Evolutionary conservation across 768 basidiomycete genomes (phyloP), one percentile per base, ranked within the genome.

Genomic region (Chiua virens): DNA sequence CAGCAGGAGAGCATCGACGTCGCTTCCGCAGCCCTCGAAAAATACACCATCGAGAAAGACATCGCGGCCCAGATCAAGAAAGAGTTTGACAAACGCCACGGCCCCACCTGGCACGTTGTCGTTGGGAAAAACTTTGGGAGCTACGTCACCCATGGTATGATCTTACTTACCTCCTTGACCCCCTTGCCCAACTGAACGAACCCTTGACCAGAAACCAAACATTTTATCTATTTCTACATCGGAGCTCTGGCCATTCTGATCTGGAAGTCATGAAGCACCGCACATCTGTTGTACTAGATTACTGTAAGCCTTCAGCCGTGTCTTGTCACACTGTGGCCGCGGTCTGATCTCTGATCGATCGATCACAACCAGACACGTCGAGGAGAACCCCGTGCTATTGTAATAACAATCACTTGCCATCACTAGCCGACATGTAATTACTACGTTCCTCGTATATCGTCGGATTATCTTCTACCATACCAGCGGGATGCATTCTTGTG

Each of bases 81-180:
- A 73, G 93, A 97, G 76, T 93, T 95, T 69, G 96, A 98, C 79
- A 79, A 85, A 73, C 78, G 87, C 71, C 86, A 92, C 61, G 92
- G 92, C 22, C 85, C 91, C 50, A 97, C 95, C 61, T 98, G 96
- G 96, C 96, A 98, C 70, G 93, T 94, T 70, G 94, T 98, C 58
- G 96, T 96, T 45, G 96, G 96, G 54, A 98, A 96, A 79, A 97
- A 98, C 77, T 98, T 96, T 82, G 95, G 95, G 45, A 92, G 90
- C 74, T 98, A 95, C 68, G 95, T 98, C 38, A 97, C 95, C 40
- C 95, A 97, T 65, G 95, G 94, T 96, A 59, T 62, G 86, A 47
- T 53, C 23, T 32, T 13, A 3, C 21, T 15, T 15, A 4, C 8
- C 7, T 14, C 23, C 23, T 10, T 37, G n/a, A 15, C 38, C 49